Evolutionary conservation across 1,284 basidiomycete species (phyloP), one percentile per base, ranked within the genome.

Genomic region (Fomitopsis betulina): DNA sequence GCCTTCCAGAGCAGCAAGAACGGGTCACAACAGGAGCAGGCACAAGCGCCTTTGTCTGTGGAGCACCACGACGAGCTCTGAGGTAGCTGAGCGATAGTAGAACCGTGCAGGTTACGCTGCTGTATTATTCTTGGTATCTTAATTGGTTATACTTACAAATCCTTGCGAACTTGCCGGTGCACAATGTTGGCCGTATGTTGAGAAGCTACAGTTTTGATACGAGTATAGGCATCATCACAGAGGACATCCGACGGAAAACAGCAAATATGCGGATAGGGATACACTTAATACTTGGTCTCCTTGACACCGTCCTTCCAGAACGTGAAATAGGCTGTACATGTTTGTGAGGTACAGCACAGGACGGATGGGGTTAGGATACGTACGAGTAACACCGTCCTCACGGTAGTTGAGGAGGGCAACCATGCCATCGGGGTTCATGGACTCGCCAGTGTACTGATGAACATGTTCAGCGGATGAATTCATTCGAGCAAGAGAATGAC

Each of bases 301-400:
- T 93, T 92, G 65, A 94, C 73, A 54, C 94, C 94, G 74, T 96
- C 85, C 77, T 91, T 94, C 94, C 93, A 96, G 81, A 96, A 91
- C 40, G 86, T 94, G 76, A 96, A 87, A 77, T 91, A 98, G 71
- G 96, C 91, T 93, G 64, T 39, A 49, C 38, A 13, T 71, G 56
- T 66, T 38, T 47, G 2, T 37, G n/a, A 49, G 8, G 25, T 13
- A 45, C 19, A 27, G n/a, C 10, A 25, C 55, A n/a, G n/a, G n/a
- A n/a, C 23, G 15, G 9, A 12, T n/a, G 15, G 27, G 15, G 40
- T 3, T 23, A 53, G 9, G 9, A 49, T 17, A 79, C 87, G 73
- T 72, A 92, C 90, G 91, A 47, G 90, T 91, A 61, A 83, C 63
- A 65, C 87, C 89, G 70, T 93, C 89, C 73, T 81, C 85, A 40